Evolutionary conservation across 106 monocot genomes (phyloP), one percentile per base, ranked within the genome.

Genomic region (Allium fistulosum): DNA sequence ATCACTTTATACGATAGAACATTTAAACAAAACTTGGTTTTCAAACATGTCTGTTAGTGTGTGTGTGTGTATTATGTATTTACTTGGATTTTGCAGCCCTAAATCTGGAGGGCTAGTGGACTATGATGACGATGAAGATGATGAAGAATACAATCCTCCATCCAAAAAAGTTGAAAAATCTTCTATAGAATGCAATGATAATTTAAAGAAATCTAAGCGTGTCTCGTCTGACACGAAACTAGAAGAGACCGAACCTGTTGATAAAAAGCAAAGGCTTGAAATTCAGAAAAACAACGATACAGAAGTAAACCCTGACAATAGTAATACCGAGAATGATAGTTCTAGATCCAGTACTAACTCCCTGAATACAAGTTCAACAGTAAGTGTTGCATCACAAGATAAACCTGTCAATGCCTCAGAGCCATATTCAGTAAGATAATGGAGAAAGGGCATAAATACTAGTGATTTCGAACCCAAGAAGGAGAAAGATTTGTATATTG

Each of bases 71-170:
- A 37, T 67, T 52, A 7, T 17, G 51, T 26, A 63, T 49, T 72
- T n/a, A n/a, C n/a, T n/a, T 68, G 9, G 62, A 85, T 85, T 65
- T 72, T 68, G 9, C 67, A 89, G 89, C 64, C 52, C 78, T 53
- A 58, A 49, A 49, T 59, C 72, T 62, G 63, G 64, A 63, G 89
- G 89, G 16, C 82, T 90, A 18, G 90, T 86, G 26, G 83, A 86
- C 46, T 86, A 90, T 62, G 90, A 83, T 7, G 84, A 88, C 27
- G 90, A 90, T 50, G 84, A 84, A 45, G 88, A 88, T 58, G 86
- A 89, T 13, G 85, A 83, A 10, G 80, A 83, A 26, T 83, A 79
- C 26, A 83, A 83, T 56, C 90, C 85, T 49, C 85, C 85, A 17
- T 64, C 75, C 4, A 80, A 63, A 70, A 76, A 80, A 63, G n/a